Evolutionary conservation across 2,329 filamentous ascomycete genomes (phyloP).

Genomic region (Rutstroemia sp.): DNA sequence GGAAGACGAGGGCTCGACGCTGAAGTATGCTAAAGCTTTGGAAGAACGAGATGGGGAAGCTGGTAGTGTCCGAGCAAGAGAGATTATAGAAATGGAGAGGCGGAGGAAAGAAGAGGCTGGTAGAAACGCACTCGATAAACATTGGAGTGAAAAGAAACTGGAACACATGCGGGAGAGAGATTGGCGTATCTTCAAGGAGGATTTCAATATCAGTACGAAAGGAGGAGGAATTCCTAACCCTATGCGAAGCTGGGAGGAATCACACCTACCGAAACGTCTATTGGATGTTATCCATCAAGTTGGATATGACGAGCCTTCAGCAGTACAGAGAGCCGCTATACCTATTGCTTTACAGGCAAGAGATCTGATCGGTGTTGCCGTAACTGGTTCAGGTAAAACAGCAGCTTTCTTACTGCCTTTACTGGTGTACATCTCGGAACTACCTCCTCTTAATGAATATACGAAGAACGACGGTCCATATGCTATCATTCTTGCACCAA

Average conservation of each 20-base stretch:
- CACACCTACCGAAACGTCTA: constrained; percentile 66
- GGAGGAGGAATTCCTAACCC: constrained; percentile 88
- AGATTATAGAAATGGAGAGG: constrained; percentile 79
- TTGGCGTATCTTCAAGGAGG: constrained; percentile 99
- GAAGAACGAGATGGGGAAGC: constrained; percentile 69
- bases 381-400: constrained; percentile 97
- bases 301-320: constrained; percentile 84
- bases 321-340: constrained; percentile 90
- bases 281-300: constrained; percentile 77
- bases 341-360: constrained; percentile 88
- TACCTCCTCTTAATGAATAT: constrained; percentile 74
- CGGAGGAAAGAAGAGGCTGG: constrained; percentile 65
- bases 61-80: constrained; percentile 66
- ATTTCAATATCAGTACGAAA: constrained; percentile 94
- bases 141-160: constrained; percentile 91
- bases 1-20: constrained; percentile 47
- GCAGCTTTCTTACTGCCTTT: constrained; percentile 89
- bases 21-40: constrained; percentile 59
- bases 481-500: constrained; percentile 92
- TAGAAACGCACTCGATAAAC: constrained; percentile 74
- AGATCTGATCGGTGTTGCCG: constrained; percentile 96
- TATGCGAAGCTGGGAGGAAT: constrained; percentile 92
- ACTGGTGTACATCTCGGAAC: constrained; percentile 86
- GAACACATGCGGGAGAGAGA: constrained; percentile 95
- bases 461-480: constrained; percentile 95